Evolutionary conservation across 306 rosid genomes (phyloP).

Genomic region (Corylus avellana): DNA sequence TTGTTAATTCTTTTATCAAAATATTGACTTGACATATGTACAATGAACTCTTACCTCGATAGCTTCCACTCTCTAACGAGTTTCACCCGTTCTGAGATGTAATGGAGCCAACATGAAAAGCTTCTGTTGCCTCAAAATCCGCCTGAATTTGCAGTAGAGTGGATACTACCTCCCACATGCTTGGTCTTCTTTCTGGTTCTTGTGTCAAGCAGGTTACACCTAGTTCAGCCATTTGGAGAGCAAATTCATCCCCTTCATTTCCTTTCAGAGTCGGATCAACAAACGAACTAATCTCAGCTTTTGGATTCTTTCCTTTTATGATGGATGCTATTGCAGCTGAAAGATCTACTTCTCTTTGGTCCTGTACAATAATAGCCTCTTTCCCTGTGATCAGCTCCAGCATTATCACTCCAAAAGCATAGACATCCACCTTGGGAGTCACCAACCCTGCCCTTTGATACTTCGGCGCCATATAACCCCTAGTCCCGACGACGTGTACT

Average conservation of each 20-base stretch:
- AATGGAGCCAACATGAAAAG: background rate
- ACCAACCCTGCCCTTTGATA: slow-evolving; percentile 40
- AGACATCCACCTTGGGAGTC: slow-evolving; percentile 60
- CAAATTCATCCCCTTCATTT: slow-evolving; percentile 27
- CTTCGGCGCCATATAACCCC: slow-evolving; percentile 56
- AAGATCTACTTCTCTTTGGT: slow-evolving; percentile 50
- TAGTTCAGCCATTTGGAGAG: slow-evolving; percentile 39
- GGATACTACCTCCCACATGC: slow-evolving; percentile 39
- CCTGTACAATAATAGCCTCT: slow-evolving; percentile 36
- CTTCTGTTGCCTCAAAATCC: background rate
- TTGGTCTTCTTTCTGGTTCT: slow-evolving; percentile 41
- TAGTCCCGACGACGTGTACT: slow-evolving; percentile 26
- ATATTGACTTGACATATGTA: background rate
- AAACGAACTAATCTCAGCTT: slow-evolving; percentile 35
- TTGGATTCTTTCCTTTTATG: slow-evolving; percentile 34
- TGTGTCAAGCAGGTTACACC: slow-evolving; percentile 55
- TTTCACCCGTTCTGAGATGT: background rate
- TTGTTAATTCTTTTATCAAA: too few relatives aligned
- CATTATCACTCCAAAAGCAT: slow-evolving; percentile 60
- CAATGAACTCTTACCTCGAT: background rate
- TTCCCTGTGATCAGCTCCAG: slow-evolving; percentile 61
- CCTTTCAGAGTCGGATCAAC: slow-evolving; percentile 46
- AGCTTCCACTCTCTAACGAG: background rate
- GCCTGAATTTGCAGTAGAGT: slow-evolving; percentile 35
- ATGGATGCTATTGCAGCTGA: slow-evolving; percentile 26